Base-by-base conservation (phyloP, 1,284 basidiomycete genomes). In the Ceratobasidium sp. region DNA sequence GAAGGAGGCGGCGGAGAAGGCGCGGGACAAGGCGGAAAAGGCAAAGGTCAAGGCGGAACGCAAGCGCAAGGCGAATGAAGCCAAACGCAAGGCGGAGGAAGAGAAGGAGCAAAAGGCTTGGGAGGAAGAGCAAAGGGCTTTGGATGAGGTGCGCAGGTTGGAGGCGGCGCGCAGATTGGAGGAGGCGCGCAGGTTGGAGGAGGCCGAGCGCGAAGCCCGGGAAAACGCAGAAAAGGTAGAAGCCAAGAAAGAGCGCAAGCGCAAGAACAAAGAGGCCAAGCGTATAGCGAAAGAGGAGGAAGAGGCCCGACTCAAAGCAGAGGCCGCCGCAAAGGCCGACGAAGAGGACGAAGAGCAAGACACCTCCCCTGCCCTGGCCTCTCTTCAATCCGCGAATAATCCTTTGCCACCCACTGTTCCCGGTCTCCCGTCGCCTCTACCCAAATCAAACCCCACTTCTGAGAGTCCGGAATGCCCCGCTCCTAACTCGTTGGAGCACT, bases 401-500 rank as follows among this genome's bases (percentile, higher is more conserved):
- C 64, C 76, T 77, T 54, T 75, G 77, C 32, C n/a, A n/a, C n/a
- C 76, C 81, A 5, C 76, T 78, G 47, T 80, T 80, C 72, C 77
- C 77, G 45, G 75, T 77, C 32, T 74, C 74, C n/a, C 75, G 77
- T 50, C 77, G 75, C 43, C 72, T 68, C 31, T 35, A 60, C 73
- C 34, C 70, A 71, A 35, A 72, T 75, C n/a, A 75, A 78, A 68
- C 73, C 74, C 49, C 31, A 57, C 75, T 13, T 70, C 65, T 25
- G 72, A 75, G 3, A 76, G 78, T 57, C 73, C 74, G n/a, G 65
- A 72, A 73, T 43, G 74, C 71, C 71, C 72, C 34, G 74, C 76
- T 22, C 91, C 92, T 60, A 87, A 88, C 60, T 87, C 87, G 53
- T 85, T 94, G 47, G 88, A 94, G 74, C 84, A 92, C 64, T 83